Evolutionary conservation across 2,329 filamentous ascomycete species (phyloP).

Genomic region (Arthrocladium fulminans): DNA sequence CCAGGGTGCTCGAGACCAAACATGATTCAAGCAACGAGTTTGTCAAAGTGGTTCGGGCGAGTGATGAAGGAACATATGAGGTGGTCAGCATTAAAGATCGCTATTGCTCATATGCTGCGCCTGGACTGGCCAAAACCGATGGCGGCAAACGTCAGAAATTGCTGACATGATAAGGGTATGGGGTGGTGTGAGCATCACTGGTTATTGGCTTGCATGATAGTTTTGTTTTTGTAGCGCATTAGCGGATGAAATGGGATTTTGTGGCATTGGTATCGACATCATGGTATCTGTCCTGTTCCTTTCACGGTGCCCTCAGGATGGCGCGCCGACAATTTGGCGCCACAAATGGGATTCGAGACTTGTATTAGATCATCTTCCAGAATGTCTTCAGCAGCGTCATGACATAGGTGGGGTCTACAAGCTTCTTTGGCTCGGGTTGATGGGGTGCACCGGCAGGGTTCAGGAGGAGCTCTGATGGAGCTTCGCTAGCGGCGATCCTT

Average conservation of each 20-base stretch:
- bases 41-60: slow-evolving; percentile 71
- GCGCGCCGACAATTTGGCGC: too few relatives aligned
- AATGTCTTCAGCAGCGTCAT: too few relatives aligned
- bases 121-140: slow-evolving; percentile 39
- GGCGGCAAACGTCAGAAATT: slow-evolving; percentile 4
- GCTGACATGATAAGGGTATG: too few relatives aligned
- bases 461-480: neutral
- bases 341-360: too few relatives aligned
- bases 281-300: too few relatives aligned
- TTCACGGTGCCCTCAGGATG: too few relatives aligned
- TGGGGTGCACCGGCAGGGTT: neutral
- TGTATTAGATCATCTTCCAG: too few relatives aligned
- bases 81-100: slow-evolving; percentile 92
- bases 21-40: slow-evolving; percentile 78
- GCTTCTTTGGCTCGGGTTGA: neutral
- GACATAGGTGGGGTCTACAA: too few relatives aligned
- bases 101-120: slow-evolving; percentile 79
- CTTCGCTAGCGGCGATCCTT: neutral
- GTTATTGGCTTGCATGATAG: neutral
- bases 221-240: neutral
- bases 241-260: too few relatives aligned
- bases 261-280: too few relatives aligned
- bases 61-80: slow-evolving; percentile 93
- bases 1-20: slow-evolving; percentile 77
- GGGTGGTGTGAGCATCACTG: neutral